phyloP scores from a whole-genome alignment of 176 grass and related monocot genomes.

The Areca catechu region DNA sequence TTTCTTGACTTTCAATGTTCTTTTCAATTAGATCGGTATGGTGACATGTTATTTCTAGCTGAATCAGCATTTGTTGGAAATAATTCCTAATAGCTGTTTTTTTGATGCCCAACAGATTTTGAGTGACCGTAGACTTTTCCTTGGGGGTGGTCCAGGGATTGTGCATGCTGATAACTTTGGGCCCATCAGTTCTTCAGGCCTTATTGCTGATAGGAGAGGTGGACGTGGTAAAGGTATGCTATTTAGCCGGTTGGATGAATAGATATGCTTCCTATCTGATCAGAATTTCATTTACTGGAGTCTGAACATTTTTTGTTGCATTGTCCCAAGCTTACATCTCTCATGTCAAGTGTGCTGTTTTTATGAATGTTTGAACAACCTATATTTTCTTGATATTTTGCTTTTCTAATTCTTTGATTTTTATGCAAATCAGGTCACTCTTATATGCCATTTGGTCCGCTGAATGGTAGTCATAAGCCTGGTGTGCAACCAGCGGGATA shows the following conservation, averaged over 20 bases:
- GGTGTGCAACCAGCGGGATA: slow-evolving; percentile 71
- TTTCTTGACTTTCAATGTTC: too few species aligned
- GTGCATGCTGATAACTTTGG: slow-evolving; percentile 48
- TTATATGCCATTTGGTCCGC: slow-evolving; percentile 74
- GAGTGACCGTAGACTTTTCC: slow-evolving; percentile 77
- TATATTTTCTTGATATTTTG: not conserved
- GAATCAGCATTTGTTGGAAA: too few species aligned
- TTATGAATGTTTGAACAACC: too few species aligned
- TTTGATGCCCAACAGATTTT: slow-evolving; percentile 53
- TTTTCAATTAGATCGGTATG: too few species aligned
- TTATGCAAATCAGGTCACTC: slow-evolving; percentile 41
- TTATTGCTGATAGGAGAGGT: slow-evolving; percentile 56
- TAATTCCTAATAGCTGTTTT: not conserved
- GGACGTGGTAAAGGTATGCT: slow-evolving; percentile 66
- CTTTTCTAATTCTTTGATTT: not conserved
- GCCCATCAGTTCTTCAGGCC: slow-evolving; percentile 32
- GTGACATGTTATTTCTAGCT: too few species aligned
- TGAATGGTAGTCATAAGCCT: slow-evolving; percentile 68
- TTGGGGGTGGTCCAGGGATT: slow-evolving; percentile 73
- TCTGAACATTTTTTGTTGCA: too few species aligned
- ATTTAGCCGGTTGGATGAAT: not conserved
- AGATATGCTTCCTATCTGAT: too few species aligned
- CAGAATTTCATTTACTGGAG: too few species aligned
- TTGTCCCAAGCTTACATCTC: too few species aligned
- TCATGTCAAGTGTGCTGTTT: too few species aligned